These are phyloP conservation scores for Rhazya stricta DNA, from an alignment of 257 asterid species.

Conservation along the genomic window DNA sequence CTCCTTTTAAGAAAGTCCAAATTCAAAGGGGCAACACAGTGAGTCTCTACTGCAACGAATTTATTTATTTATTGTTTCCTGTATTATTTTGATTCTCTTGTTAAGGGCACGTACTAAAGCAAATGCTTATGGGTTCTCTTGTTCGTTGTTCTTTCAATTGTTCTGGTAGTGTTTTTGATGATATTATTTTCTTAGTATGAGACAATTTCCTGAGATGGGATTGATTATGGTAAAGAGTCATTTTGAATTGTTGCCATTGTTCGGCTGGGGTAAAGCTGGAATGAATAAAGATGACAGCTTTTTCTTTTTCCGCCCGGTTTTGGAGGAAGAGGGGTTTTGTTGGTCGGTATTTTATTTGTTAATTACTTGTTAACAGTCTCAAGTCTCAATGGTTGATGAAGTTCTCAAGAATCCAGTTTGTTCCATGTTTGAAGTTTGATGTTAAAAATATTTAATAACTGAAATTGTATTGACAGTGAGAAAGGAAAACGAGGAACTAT, in stretches of 20 bases:
- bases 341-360: background rate
- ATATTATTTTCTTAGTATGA: background rate
- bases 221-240: background rate
- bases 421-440: background rate
- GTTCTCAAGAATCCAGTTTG: background rate
- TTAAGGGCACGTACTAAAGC: background rate
- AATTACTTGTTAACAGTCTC: background rate
- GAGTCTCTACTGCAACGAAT: conserved; percentile 3
- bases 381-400: background rate
- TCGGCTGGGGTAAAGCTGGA: background rate
- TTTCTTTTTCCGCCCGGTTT: background rate
- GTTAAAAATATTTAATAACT: background rate
- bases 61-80: background rate
- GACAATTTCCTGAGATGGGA: background rate
- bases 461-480: background rate
- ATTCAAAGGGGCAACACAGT: conserved; percentile 78
- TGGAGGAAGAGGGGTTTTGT: background rate
- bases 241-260: background rate
- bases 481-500: background rate
- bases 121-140: background rate
- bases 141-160: background rate
- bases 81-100: background rate
- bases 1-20: conserved; percentile 78
- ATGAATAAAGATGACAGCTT: background rate
- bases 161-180: background rate